Evolutionary conservation across 306 rosid genomes (phyloP).

Genomic region (Inga laurina): DNA sequence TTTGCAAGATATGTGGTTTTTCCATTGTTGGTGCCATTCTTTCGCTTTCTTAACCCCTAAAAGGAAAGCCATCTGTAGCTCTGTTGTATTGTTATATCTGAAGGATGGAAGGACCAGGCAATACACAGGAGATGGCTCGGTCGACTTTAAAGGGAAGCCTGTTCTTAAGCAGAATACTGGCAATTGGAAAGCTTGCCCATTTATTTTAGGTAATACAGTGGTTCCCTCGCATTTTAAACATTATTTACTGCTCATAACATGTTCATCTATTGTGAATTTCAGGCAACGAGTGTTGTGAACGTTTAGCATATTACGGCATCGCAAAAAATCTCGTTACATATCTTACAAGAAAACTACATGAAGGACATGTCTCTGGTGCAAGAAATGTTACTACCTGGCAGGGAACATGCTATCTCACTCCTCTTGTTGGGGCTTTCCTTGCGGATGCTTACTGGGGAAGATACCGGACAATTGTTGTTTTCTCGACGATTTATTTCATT

Average conservation of each 20-base stretch:
- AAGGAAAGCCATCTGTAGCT: not conserved
- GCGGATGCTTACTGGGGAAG: constrained; percentile 99
- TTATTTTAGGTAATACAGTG: constrained; percentile 59
- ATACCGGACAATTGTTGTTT: constrained; percentile 91
- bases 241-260: not conserved
- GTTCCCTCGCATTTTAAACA: not conserved
- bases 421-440: constrained; percentile 89
- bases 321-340: constrained; percentile 89
- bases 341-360: constrained; percentile 76
- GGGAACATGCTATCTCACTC: constrained; percentile 97
- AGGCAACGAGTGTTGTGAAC: constrained; percentile 95
- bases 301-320: constrained; percentile 94
- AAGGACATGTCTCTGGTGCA: constrained; percentile 90
- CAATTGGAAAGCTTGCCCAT: constrained; percentile 77
- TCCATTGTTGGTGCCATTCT: not conserved
- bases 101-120: constrained; percentile 49
- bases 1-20: constrained; percentile 16
- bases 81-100: constrained; percentile 18
- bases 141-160: constrained; percentile 65
- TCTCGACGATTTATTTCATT: constrained; percentile 77
- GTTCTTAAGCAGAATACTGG: constrained; percentile 62
- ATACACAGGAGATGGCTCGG: constrained; percentile 72
- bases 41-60: not conserved
- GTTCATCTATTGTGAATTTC: constrained; percentile 30
- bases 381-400: constrained; percentile 95